Base-by-base conservation (phyloP, 192 early-diverging fungal genomes). In the Backusella morwellensis region DNA sequence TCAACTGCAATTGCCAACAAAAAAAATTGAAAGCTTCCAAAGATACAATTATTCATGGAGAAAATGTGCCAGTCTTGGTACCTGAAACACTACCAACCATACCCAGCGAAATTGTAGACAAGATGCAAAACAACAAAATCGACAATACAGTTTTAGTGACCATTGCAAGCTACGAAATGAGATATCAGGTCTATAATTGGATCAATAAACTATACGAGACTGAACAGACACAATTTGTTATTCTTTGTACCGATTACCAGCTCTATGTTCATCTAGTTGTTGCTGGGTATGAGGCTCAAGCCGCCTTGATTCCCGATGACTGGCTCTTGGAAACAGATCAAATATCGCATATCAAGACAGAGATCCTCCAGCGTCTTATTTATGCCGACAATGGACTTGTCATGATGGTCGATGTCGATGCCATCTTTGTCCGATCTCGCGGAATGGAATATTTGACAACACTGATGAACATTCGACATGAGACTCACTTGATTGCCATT, bases 151-250 rank as follows among this genome's bases (percentile, higher is more conserved):
- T 76, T 7, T 35, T 82, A 6, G 70, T 77, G n/a, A 77, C 81
- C 6, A 70, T 72, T 34, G 77, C 77, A 66, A 71, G 66, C 41
- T 75, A 82, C 50, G 77, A 73, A 2, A 82, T 78, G 77, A 36
- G 77, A 50, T 59, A 82, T 32, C 71, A 82, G 7, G 70, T 75
- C 3, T 78, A 78, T 74, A 82, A 82, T 35, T 82, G 81, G 81
- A 82, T 82, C 15, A 23, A 66, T n/a, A 75, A 74, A 12, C 35
- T 82, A 44, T 44, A 75, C 7, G 71, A 66, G 41, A 77, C 70
- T 19, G 47, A 66, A 1, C 73, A 78, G 26, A 47, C 71, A 0
- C 75, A 75, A 52, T 82, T 75, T 40, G n/a, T 82, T 2, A 68
- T 82, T 14, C 71, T 82, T n/a, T 82, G 81, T 72, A 78, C 78